Evolutionary conservation across 2,329 filamentous ascomycete species (phyloP).

Genomic region (Trichophyton verrucosum): DNA sequence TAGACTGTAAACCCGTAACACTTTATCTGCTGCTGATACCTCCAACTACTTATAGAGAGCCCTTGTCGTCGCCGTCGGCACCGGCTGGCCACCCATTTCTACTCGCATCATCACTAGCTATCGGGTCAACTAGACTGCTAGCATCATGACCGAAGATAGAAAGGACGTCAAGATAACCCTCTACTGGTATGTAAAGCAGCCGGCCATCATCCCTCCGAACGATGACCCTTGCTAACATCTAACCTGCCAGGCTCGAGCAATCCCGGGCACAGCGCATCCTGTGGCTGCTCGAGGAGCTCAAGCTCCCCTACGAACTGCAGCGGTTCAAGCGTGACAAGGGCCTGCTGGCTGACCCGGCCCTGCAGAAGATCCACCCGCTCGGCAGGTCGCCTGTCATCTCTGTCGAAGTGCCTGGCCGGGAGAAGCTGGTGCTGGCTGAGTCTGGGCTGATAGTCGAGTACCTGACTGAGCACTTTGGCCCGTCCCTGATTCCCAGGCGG

Average conservation of each 20-base stretch:
- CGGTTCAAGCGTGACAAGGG: conserved; percentile 58
- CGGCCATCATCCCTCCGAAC: not conserved
- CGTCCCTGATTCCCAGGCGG: conserved; percentile 39
- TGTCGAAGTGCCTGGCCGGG: conserved; percentile 40
- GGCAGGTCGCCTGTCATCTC: conserved; percentile 76
- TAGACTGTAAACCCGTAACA: too few species aligned
- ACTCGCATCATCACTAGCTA: too few species aligned
- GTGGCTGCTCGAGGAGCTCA: conserved; percentile 75
- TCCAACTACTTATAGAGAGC: too few species aligned
- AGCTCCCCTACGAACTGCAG: conserved; percentile 66
- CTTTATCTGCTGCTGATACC: too few species aligned
- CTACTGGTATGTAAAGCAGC: conserved; percentile 43
- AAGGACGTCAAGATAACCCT: conserved; percentile 45
- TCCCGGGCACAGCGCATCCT: conserved; percentile 73
- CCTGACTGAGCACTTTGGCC: conserved; percentile 54
- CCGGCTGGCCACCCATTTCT: too few species aligned
- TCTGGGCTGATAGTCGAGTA: conserved; percentile 74
- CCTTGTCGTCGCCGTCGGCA: too few species aligned
- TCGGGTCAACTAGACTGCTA: too few species aligned
- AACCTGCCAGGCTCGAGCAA: conserved; percentile 55
- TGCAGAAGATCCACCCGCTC: conserved; percentile 68
- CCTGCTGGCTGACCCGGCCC: conserved; percentile 56
- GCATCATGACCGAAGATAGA: not conserved
- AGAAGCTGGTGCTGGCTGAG: conserved; percentile 58
- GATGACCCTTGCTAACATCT: not conserved